Conservation (phyloP, 2,329 filamentous ascomycete species). For the Ophiostoma perfectum region DNA sequence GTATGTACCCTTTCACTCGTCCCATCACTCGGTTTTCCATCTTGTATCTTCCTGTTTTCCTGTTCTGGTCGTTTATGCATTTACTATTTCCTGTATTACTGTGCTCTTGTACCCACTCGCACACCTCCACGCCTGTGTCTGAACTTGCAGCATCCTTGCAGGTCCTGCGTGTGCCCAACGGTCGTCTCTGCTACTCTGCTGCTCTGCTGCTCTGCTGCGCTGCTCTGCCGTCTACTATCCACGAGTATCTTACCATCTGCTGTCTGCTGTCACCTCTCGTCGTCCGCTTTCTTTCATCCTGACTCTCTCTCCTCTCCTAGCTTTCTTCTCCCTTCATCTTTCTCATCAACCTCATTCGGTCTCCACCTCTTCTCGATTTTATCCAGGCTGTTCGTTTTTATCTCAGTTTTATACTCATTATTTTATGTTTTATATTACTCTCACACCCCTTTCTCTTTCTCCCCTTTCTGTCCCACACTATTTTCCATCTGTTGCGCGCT, state of each 20-base stretch:
- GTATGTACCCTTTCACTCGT: constrained; percentile 8
- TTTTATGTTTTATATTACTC: background rate
- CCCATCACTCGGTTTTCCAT: background rate
- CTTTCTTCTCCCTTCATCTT: constrained; percentile 1
- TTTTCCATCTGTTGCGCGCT: constrained; percentile 11
- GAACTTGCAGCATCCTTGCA: constrained; percentile 19
- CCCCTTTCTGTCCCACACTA: background rate
- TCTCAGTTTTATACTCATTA: background rate
- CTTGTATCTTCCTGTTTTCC: too few species aligned
- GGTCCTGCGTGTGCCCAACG: constrained; percentile 18
- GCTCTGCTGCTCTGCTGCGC: background rate
- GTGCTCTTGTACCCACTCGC: too few species aligned
- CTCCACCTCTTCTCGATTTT: background rate
- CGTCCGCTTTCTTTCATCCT: too few species aligned
- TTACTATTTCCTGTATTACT: too few species aligned
- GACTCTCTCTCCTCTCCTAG: constrained; percentile 6
- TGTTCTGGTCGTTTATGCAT: too few species aligned
- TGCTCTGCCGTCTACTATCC: background rate
- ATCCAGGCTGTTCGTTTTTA: background rate
- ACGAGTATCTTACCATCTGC: background rate
- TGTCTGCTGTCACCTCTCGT: too few species aligned
- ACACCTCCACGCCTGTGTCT: too few species aligned
- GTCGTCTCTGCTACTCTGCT: constrained; percentile 8
- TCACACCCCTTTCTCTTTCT: background rate
- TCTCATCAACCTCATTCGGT: background rate